phyloP scores from a whole-genome alignment of 306 rosid genomes.

The Carpinus fangiana region DNA sequence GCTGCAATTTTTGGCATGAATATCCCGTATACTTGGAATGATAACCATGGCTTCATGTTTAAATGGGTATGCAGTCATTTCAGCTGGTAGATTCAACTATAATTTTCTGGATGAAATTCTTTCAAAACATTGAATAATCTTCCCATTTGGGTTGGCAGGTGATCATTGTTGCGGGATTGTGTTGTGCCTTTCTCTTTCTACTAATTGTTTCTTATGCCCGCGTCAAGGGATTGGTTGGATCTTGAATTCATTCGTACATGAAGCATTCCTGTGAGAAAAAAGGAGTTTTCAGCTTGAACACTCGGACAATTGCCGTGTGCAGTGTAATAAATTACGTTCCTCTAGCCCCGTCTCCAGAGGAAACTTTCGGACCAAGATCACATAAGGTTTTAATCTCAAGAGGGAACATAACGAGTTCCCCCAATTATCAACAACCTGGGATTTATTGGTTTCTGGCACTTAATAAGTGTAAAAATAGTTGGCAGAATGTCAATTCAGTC shows the following conservation, averaged over 20 bases:
- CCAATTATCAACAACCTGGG: no score
- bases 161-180: slow-evolving; percentile 35
- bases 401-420: no score
- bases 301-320: no score
- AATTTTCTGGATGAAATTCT: slow-evolving; percentile 6
- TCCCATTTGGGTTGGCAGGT: slow-evolving; percentile 49
- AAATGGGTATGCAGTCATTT: slow-evolving; percentile 65
- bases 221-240: slow-evolving; percentile 67
- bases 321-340: no score
- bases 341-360: no score
- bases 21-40: slow-evolving; percentile 62
- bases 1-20: slow-evolving; percentile 72
- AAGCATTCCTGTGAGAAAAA: slow-evolving; percentile 5
- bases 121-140: neutral
- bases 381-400: no score
- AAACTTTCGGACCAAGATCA: no score
- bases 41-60: slow-evolving; percentile 46
- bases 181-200: slow-evolving; percentile 33
- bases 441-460: no score
- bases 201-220: slow-evolving; percentile 54
- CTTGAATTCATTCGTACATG: slow-evolving; percentile 30
- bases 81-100: neutral
- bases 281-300: slow-evolving; percentile 6
- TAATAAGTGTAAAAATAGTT: no score
- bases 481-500: no score